Base-by-base conservation (phyloP, 108 stramenopile species). In the Chaetoceros tenuissimus region DNA sequence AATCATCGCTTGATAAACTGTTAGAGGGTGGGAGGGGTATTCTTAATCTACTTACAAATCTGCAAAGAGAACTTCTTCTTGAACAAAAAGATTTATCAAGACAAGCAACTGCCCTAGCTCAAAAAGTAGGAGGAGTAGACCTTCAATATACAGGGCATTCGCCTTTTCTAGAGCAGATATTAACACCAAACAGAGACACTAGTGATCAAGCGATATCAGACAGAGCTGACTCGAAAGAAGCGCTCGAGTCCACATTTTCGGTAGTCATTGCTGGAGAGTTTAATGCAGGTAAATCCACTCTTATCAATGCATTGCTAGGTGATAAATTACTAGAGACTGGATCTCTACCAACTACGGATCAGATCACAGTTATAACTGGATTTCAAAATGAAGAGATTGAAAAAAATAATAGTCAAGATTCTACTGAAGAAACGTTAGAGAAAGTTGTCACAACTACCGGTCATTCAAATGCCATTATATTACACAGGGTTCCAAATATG, bases 281-380 rank as follows among this genome's bases (percentile, higher is more conserved):
- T 53, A 94, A 92, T 62, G 63, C 81, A 20, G 96, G 96, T 23
- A 96, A 96, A 64, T 81, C 80, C 1, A 79, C 89, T 20, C 58
- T 96, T 18, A 81, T 96, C 31, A 82, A 82, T 69, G 89, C 88
- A 0, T 46, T 96, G 3, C 53, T 94, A 47, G 88, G 88, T 13
- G 69, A 74, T 23, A 79, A 84, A 58, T 40, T 86, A 18, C 45
- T 90, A 18, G 88, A 86, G 50, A 66, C 81, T 3, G 88, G 88
- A 24, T 79, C 83, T 34, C 64, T 90, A 54, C 88, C 88, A 3
- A 90, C 88, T 3, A 90, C 88, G 2, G 88, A 90, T 63, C 48
- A 63, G 31, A 78, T 90, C 40, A 84, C 84, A 17, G 61, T 90
- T 54, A 34, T 82, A 8, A 74, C 75, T 67, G 50, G 58, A 19